Base-by-base conservation (phyloP, 352 stramenopile species). In the Achlya hypogyna region DNA sequence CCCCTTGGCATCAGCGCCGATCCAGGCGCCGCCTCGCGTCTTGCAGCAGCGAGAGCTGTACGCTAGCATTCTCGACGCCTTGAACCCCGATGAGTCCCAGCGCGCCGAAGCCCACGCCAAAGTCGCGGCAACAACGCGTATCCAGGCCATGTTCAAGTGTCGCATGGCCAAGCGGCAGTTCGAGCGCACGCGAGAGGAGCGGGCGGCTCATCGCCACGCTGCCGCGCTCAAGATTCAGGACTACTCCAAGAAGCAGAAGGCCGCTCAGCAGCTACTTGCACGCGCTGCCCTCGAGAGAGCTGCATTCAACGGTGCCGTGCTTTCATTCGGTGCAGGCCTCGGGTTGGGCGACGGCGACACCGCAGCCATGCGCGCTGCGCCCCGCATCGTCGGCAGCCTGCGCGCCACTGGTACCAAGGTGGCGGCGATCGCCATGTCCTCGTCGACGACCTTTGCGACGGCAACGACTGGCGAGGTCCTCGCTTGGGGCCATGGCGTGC, bases 121-220 rank as follows among this genome's bases (percentile, higher is more conserved):
- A 16, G 84, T 73, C 34, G 78, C 81, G 1, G 76, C 71, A 1
- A 52, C 81, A 25, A 42, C 89, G 47, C 45, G 49, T 29, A 83
- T 91, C 60, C 83, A 91, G 66, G 78, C 78, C 4, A 84, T 78
- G 28, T 91, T 79, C 81, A 75, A 82, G 16, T 74, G 81, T 0
- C 74, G 78, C 1, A 79, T 75, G 38, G 87, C 81, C 0, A 63
- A 72, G n/a, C 22, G 12, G 0, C 23, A 76, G 6, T 62, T 77
- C 0, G 69, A 75, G 8, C 69, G 71, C 0, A 69, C 78, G 34
- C 72, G 73, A 5, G 47, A 69, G 5, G 65, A 63, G 0, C 72
- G 76, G 16, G 49, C 71, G 1, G 72, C 69, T 40, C 66, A 81
- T 14, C 77, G 81, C 18, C 76, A 86, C 60, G 66, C 74, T 4